These are phyloP conservation scores for Crithidia fasciculata DNA, from an alignment of 208 protist genomes.

Conservation along the genomic window DNA sequence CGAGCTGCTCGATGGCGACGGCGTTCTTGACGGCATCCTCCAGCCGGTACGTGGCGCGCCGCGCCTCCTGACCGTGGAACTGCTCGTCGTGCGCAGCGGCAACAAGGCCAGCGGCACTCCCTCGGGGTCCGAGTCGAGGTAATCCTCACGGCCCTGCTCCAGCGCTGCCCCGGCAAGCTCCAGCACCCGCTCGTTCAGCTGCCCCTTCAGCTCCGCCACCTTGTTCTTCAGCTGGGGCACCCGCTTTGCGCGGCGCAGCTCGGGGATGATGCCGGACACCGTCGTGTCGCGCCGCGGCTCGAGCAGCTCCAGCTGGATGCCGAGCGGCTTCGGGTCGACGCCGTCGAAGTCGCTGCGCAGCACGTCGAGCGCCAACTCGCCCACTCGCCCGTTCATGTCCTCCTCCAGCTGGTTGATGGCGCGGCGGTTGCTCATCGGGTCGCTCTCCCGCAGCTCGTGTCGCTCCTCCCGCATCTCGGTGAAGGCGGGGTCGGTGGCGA, in stretches of 20 bases:
- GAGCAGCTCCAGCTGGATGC: slow-evolving; percentile 70
- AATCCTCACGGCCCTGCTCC: slow-evolving; percentile 54
- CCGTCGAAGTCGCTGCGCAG: slow-evolving; percentile 59
- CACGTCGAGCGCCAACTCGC: slow-evolving; percentile 48
- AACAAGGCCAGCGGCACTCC: slow-evolving; percentile 63
- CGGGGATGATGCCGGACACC: slow-evolving; percentile 47
- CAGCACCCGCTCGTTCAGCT: slow-evolving; percentile 50
- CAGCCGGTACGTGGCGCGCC: slow-evolving; percentile 53
- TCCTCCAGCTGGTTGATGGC: slow-evolving; percentile 54
- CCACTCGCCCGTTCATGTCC: slow-evolving; percentile 58
- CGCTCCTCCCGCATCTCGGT: slow-evolving; percentile 50
- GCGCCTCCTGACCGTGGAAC: slow-evolving; percentile 60
- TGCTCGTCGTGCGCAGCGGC: slow-evolving; percentile 51
- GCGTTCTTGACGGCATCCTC: slow-evolving; percentile 53
- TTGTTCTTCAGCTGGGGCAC: slow-evolving; percentile 35
- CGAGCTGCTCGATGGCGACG: slow-evolving; percentile 43
- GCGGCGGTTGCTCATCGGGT: slow-evolving; percentile 62
- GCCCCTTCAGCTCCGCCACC: slow-evolving; percentile 42
- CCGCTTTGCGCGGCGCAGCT: slow-evolving; percentile 45
- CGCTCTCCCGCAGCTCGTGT: slow-evolving; percentile 44
- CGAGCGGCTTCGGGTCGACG: slow-evolving; percentile 62
- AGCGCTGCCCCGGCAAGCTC: slow-evolving; percentile 51
- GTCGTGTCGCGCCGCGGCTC: slow-evolving; percentile 52
- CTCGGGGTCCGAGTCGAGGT: slow-evolving; percentile 59
- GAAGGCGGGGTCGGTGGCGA: slow-evolving; percentile 53